phyloP scores from a whole-genome alignment of 2,329 filamentous ascomycete species.

The Aspergillus nomiae region DNA sequence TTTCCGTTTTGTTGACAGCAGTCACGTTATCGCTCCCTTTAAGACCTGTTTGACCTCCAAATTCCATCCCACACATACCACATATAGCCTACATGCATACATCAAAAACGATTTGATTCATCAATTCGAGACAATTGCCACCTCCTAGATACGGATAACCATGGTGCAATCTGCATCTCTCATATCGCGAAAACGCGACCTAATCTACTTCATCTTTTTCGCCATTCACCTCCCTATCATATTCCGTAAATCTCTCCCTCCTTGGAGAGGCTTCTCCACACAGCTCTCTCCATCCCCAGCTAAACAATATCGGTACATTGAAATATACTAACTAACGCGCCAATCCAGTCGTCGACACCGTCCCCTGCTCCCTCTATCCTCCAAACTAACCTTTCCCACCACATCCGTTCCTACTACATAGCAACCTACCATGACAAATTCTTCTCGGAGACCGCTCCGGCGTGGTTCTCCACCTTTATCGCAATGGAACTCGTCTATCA shows the following conservation, averaged over 20 bases:
- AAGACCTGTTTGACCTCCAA: not conserved
- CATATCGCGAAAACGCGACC: constrained; percentile 40
- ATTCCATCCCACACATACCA: not conserved
- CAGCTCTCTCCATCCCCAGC: not conserved
- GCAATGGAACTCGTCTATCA: constrained; percentile 64
- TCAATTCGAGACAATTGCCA: not conserved
- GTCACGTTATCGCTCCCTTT: not conserved
- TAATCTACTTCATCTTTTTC: constrained; percentile 60
- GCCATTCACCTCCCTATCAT: constrained; percentile 62
- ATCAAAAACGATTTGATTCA: not conserved
- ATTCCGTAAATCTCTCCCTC: constrained; percentile 49
- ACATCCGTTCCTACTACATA: constrained; percentile 60
- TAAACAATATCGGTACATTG: not conserved
- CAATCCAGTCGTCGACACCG: constrained; percentile 60
- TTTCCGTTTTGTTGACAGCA: not conserved
- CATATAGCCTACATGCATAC: not conserved
- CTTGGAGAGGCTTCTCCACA: not conserved
- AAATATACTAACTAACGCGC: not conserved
- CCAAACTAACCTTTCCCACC: constrained; percentile 51
- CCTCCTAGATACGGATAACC: constrained; percentile 1
- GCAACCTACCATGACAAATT: constrained; percentile 64
- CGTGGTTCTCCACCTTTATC: constrained; percentile 61
- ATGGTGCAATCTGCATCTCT: constrained; percentile 20
- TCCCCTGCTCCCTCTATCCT: constrained; percentile 56
- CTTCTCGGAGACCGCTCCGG: constrained; percentile 57